Evolutionary conservation across 495 filamentous ascomycete genomes (phyloP).

Genomic region (Evansstolkia leycettana): DNA sequence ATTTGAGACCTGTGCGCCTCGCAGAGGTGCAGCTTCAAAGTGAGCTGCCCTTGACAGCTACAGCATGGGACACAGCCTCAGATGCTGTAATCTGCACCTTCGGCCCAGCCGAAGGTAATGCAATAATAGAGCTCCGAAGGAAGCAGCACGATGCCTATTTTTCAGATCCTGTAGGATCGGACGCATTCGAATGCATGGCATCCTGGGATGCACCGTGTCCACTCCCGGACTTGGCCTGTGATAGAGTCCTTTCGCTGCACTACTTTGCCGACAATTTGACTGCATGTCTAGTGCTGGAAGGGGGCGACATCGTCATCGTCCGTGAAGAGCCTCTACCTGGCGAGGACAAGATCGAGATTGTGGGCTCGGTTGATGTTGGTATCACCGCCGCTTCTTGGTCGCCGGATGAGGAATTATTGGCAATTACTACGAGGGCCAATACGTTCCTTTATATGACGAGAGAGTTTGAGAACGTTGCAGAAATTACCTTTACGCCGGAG

Average conservation of each 20-base stretch:
- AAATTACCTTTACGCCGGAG: conserved; percentile 54
- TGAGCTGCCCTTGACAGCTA: conserved; percentile 50
- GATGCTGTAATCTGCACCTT: conserved; percentile 63
- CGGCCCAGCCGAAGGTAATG: conserved; percentile 51
- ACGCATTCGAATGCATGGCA: conserved; percentile 45
- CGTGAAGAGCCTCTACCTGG: conserved; percentile 58
- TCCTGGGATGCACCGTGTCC: conserved; percentile 79
- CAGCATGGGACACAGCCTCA: conserved; percentile 63
- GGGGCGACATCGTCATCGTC: conserved; percentile 81
- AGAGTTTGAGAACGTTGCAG: conserved; percentile 70
- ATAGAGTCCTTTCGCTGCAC: conserved; percentile 64
- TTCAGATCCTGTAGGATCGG: conserved; percentile 21
- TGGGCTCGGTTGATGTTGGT: conserved; percentile 84
- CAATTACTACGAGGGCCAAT: conserved; percentile 62
- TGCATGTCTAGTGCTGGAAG: conserved; percentile 72
- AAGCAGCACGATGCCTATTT: conserved; percentile 26
- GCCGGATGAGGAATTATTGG: conserved; percentile 83
- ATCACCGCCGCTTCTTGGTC: conserved; percentile 89
- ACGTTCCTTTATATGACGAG: conserved; percentile 89
- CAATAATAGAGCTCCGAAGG: conserved; percentile 51
- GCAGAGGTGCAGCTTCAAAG: conserved; percentile 41
- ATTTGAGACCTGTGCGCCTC: conserved; percentile 60
- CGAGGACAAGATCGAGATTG: conserved; percentile 77
- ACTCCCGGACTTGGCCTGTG: conserved; percentile 52
- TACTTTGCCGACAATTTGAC: conserved; percentile 70